phyloP scores from a whole-genome alignment of 2,329 filamentous ascomycete genomes.

The Exophiala sideris region DNA sequence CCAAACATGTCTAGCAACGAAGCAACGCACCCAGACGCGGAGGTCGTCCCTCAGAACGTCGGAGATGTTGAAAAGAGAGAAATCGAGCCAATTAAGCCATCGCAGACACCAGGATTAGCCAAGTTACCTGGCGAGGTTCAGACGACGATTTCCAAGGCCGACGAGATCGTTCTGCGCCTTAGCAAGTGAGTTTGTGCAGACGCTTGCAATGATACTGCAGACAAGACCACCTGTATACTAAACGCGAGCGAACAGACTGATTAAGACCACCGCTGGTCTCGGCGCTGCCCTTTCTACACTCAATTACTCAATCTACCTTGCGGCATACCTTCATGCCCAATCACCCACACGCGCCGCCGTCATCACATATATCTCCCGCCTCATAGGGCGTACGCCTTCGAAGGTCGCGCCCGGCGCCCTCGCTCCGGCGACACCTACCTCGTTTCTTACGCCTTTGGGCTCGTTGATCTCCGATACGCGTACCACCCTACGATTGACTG shows the following conservation, averaged over 20 bases:
- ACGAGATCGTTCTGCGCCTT: slow-evolving; percentile 21
- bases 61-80: slow-evolving; percentile 10
- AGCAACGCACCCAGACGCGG: slow-evolving; percentile 18
- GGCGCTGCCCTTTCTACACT: slow-evolving; percentile 67
- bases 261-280: slow-evolving; percentile 66
- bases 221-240: too few relatives aligned
- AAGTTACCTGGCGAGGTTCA: slow-evolving; percentile 22
- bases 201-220: too few relatives aligned
- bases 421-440: slow-evolving; percentile 48
- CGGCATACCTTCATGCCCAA: slow-evolving; percentile 56
- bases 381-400: slow-evolving; percentile 24
- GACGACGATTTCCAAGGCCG: slow-evolving; percentile 17
- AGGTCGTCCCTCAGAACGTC: slow-evolving; percentile 18
- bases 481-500: slow-evolving; percentile 57
- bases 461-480: slow-evolving; percentile 52
- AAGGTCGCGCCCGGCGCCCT: slow-evolving; percentile 31
- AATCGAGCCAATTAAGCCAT: slow-evolving; percentile 15
- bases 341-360: slow-evolving; percentile 36
- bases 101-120: slow-evolving; percentile 9
- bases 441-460: slow-evolving; percentile 45
- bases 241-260: slow-evolving; percentile 47
- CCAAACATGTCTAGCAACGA: slow-evolving; percentile 20
- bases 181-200: slow-evolving; percentile 18
- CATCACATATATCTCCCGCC: slow-evolving; percentile 19
- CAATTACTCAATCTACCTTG: slow-evolving; percentile 64